These are phyloP conservation scores for Eucalyptus fibrosa DNA, from an alignment of 345 rosid species.

Conservation along the genomic window DNA sequence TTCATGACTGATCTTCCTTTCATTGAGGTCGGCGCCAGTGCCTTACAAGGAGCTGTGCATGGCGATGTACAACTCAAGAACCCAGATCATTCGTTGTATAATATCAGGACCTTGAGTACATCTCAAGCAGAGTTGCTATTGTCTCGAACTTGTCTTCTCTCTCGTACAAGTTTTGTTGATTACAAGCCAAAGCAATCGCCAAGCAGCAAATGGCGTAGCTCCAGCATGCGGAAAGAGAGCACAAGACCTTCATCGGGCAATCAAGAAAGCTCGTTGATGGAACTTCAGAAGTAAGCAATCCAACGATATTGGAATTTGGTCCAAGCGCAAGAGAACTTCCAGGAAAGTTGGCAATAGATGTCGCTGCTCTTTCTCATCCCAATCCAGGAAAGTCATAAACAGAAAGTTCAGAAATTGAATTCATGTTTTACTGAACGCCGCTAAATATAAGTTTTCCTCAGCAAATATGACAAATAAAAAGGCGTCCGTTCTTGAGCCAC, in stretches of 20 bases:
- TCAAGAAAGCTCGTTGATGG: background rate
- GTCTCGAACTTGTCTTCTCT: background rate
- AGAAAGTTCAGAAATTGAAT: background rate
- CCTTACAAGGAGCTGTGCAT: background rate
- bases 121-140: background rate
- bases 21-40: background rate
- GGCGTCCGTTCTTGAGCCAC: background rate
- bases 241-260: background rate
- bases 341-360: background rate
- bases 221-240: background rate
- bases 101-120: background rate
- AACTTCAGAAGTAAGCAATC: background rate
- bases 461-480: fast-evolving
- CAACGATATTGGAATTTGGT: background rate
- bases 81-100: background rate
- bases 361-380: background rate
- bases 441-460: background rate
- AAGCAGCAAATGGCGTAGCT: background rate
- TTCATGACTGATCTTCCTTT: background rate
- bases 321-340: background rate
- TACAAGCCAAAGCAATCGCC: background rate
- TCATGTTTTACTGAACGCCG: background rate
- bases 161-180: background rate
- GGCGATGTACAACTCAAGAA: background rate
- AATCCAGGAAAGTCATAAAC: background rate